Evolutionary conservation across 768 basidiomycete species (phyloP), one percentile per base, ranked within the genome.

Genomic region (Russula abietina): DNA sequence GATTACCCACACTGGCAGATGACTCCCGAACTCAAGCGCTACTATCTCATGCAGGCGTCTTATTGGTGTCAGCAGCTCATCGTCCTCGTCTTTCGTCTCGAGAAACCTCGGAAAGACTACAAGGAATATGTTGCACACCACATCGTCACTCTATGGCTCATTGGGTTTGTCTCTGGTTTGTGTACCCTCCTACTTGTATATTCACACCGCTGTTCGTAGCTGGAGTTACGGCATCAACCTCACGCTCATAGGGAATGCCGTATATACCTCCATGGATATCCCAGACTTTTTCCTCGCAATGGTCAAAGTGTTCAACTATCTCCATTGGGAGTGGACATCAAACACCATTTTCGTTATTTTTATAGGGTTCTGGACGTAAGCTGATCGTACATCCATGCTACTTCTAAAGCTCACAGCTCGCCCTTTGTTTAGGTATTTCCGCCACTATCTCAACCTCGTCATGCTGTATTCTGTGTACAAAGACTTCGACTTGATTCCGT

Each of bases 201-300:
- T 17, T 62, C 12, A 60, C 55, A 41, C 55, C 48, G 38, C 55
- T 50, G 66, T 59, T 16, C 26, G 30, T 70, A 93, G 91, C 41
- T 92, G 92, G 91, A 93, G 91, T 68, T 91, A 93, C 70, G 67
- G 86, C 36, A 64, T 86, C 67, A 94, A 92, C 74, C 48, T 93
- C 57, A 98, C 94, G 0, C 74, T 83, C 56, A 94, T 98, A 48
- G 97, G 97, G 11, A 89, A 91, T 66, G 88, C 93, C 6, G 83
- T 99, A 32, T 98, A 88, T 69, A 81, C 95, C 76, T 97, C 93
- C 72, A 98, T 98, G 97, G 97, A 99, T 76, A 80, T 95, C 22
- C 93, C 95, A 0, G 97, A 99, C 71, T 75, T 84, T 38, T 91
- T 89, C 74, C 79, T 99, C 14, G 93, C 91, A 14, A 88, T 93